A percentile compares a stretch with the other conserved stretches of the same genome.
Evolutionary conservation across 2,329 filamentous ascomycete genomes (phyloP).

Genomic region (Drechslerella dactyloides): DNA sequence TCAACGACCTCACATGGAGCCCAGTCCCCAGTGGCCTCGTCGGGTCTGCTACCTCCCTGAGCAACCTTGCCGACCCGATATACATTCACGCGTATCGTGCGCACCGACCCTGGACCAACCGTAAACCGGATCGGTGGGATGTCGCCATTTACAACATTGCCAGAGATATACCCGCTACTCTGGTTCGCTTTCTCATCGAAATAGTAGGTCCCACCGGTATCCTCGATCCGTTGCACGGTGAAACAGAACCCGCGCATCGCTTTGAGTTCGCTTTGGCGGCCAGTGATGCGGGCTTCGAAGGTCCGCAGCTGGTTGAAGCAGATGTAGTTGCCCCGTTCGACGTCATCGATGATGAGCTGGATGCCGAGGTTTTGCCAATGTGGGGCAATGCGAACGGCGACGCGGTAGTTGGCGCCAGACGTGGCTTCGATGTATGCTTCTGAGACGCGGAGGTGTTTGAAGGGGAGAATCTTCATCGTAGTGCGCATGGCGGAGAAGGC

Average conservation of each 20-base stretch:
- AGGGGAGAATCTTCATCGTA: slow-evolving; percentile 3
- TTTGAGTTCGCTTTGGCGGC: background rate
- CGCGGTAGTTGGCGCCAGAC: slow-evolving; percentile 11
- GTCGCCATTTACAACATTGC: slow-evolving; percentile 2
- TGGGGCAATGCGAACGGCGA: slow-evolving; percentile 4
- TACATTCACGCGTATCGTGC: slow-evolving; percentile 36
- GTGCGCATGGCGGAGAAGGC: slow-evolving; percentile 14
- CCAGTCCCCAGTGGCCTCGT: slow-evolving; percentile 24
- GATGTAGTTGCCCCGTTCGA: slow-evolving; percentile 32
- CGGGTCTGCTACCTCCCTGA: background rate
- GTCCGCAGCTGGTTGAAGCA: background rate
- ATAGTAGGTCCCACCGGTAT: slow-evolving; percentile 25
- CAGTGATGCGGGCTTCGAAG: slow-evolving; percentile 2
- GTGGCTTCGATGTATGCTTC: slow-evolving; percentile 28
- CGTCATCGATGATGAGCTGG: slow-evolving; percentile 37
- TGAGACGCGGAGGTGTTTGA: slow-evolving; percentile 6
- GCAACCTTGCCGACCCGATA: slow-evolving; percentile 14
- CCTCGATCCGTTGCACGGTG: slow-evolving; percentile 6
- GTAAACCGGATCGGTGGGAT: slow-evolving; percentile 23
- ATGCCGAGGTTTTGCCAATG: slow-evolving; percentile 10
- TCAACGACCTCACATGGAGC: slow-evolving; percentile 33
- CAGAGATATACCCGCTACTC: slow-evolving; percentile 12
- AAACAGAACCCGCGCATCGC: slow-evolving; percentile 13
- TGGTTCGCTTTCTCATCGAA: slow-evolving; percentile 21
- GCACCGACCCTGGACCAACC: slow-evolving; percentile 23